Percentiles rank a stretch among this genome's conserved stretches.
These are phyloP conservation scores for Fusarium sp. DNA, from an alignment of 2,329 filamentous ascomycete species.

Conservation along the genomic window DNA sequence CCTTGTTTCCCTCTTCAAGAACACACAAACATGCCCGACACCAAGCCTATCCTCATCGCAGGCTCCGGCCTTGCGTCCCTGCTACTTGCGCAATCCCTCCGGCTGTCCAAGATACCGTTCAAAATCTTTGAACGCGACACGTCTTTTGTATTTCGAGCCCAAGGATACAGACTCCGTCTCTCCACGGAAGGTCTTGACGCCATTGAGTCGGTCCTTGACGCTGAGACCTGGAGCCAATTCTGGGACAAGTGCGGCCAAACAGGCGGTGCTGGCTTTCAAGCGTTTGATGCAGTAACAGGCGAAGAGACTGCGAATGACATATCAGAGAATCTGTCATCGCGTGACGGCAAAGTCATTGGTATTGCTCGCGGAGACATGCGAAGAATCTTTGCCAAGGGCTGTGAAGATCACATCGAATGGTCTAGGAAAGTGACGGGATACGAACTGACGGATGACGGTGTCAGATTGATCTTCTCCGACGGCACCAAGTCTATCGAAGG, in stretches of 20 bases:
- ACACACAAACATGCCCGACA: constrained; percentile 25
- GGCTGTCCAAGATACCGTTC: constrained; percentile 58
- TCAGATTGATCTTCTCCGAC: constrained; percentile 68
- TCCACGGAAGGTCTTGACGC: constrained; percentile 67
- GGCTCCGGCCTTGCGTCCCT: constrained; percentile 58
- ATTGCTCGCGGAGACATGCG: constrained; percentile 73
- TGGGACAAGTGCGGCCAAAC: constrained; percentile 70
- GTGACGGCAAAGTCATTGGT: constrained; percentile 69
- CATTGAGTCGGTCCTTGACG: constrained; percentile 67
- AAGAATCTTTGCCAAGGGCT: constrained; percentile 65
- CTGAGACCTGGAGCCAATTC: constrained; percentile 62
- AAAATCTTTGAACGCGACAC: constrained; percentile 66
- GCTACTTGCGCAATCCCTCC: constrained; percentile 57
- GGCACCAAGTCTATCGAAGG: constrained; percentile 69
- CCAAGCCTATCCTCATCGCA: constrained; percentile 56
- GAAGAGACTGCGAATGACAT: constrained; percentile 50
- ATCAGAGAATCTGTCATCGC: constrained; percentile 56
- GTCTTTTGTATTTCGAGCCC: constrained; percentile 64
- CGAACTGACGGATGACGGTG: constrained; percentile 64
- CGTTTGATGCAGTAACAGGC: constrained; percentile 65
- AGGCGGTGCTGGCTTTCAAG: constrained; percentile 62
- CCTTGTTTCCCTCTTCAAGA: neutral
- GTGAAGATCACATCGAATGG: constrained; percentile 67
- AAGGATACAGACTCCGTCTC: constrained; percentile 71
- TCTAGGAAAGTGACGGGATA: constrained; percentile 67